Evolutionary conservation across 2,329 filamentous ascomycete species (phyloP).

Genomic region (Talaromyces sp.): DNA sequence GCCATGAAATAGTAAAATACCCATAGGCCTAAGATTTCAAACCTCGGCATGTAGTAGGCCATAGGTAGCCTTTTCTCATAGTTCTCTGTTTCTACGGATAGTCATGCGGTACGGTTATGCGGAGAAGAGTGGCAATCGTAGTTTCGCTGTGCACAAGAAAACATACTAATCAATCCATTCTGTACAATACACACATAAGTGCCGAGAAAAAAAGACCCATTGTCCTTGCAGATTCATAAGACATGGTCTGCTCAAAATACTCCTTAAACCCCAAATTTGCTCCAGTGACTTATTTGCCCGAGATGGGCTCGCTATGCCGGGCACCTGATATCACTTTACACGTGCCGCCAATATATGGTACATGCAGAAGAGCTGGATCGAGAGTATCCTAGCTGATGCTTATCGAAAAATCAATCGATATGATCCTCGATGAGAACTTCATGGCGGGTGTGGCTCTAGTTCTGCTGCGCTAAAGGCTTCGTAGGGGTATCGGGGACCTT

Average conservation of each 20-base stretch:
- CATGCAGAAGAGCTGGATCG: conserved; percentile 9
- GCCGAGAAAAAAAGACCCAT: conserved; percentile 16
- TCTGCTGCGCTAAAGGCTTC: conserved; percentile 46
- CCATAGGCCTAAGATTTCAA: no score
- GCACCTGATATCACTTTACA: not conserved
- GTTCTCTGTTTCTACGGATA: not conserved
- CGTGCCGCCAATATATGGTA: conserved; percentile 17
- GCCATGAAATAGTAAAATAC: no score
- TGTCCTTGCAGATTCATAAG: conserved; percentile 18
- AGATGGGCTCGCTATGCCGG: conserved; percentile 2
- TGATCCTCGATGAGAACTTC: not conserved
- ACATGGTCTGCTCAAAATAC: conserved; percentile 21
- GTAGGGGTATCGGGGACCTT: conserved; percentile 75
- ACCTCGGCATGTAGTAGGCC: no score
- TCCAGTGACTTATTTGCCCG: conserved; percentile 14
- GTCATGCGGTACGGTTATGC: not conserved
- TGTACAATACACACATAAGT: conserved; percentile 20
- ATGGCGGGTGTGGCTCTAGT: conserved; percentile 18
- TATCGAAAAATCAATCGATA: not conserved
- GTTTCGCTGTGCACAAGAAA: conserved; percentile 15
- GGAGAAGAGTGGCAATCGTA: conserved; percentile 14
- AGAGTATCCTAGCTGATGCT: not conserved
- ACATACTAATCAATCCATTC: conserved; percentile 14
- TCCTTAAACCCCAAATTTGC: conserved; percentile 27
- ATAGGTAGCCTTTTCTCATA: no score